Base-by-base conservation (phyloP, 73 alveolate genomes). In the Tetrahymena elliotti region DNA sequence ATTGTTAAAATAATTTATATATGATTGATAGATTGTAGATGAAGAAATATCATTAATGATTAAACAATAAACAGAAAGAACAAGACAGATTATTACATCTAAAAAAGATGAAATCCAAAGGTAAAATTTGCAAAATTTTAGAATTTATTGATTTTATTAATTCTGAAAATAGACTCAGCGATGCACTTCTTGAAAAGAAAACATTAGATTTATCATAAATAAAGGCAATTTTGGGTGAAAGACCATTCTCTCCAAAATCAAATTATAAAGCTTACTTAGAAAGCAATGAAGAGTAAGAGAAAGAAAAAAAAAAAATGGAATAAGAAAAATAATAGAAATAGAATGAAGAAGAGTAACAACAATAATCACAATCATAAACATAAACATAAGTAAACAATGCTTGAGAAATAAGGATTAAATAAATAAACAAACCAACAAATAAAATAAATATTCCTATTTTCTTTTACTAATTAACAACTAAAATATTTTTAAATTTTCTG, bases 161-260 rank as follows among this genome's bases (percentile, higher is more conserved):
- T 94, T n/a, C n/a, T n/a, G n/a, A n/a, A 34, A 53, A 94, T 38
- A 94, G 96, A 11, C 94, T 97, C 0, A 98, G 98, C 4, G 97
- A 96, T 39, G 93, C 93, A 37, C 95, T 97, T 4, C 92, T 97
- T 24, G 98, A 96, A 39, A 97, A 97, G 53, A 98, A 97, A 93
- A 95, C 98, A 9, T 83, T 97, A 33, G 96, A 97, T 15, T 95
- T 97, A 35, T 97, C 98, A 36, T 97, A 97, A 88, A 97, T 97
- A 35, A 95, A 97, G 31, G 97, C 96, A 20, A 47, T 97, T 22
- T 95, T 97, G 20, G 99, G 99, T 8, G 97, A 97, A 88, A 96
- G 99, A 94, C 99, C 99, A 9, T 97, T 95, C 94, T 97, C 98
- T 22, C 93, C 97, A 39, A 97, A 97, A 94, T 94, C 96, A 15